Base-by-base conservation (phyloP, 768 basidiomycete species). In the Lactarius psammicola region DNA sequence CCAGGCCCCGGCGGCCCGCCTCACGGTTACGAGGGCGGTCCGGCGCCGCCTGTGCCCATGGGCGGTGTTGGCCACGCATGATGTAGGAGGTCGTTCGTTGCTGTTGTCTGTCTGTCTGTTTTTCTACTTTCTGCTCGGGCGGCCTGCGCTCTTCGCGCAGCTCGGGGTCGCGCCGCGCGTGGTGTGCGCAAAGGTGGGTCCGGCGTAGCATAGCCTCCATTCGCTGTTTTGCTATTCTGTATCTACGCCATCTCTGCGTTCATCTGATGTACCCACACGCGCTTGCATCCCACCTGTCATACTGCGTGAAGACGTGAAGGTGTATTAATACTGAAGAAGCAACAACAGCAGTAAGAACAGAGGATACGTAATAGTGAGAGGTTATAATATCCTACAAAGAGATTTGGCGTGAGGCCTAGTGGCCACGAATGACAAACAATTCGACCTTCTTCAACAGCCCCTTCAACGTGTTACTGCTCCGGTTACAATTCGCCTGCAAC, bases 401-500 rank as follows among this genome's bases (percentile, higher is more conserved):
- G 8, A 8, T 36, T 49, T 55, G 1, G 53, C 26, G 30, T 23
- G 23, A 62, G 7, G 42, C 33, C 57, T 68, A 71, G 57, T 74
- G 72, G 4, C 74, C 75, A 13, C 75, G 71, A 9, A 82, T 76
- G 2, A 77, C 68, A 3, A 84, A 82, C 62, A 87, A 73, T 73
- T 90, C 88, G 13, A 94, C 84, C 78, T 92, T 93, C 81, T 92
- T 93, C 72, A 94, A 75, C 69, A 94, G 75, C 0, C 88, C 89
- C 75, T 92, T 93, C 70, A 94, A 77, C 18, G 87, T 89, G 68
- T 87, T 87, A 71, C 87, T 90, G 58, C 87, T 87, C 75, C 93
- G 87, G 74, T 92, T 92, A 71, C 94, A 94, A 73, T 96, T 95
- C 20, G 80, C 82, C 74, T 88, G 84, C 64, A 99, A 74, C 94